Evolutionary conservation across 768 basidiomycete genomes (phyloP).

Genomic region (Psilocybe azurescens): DNA sequence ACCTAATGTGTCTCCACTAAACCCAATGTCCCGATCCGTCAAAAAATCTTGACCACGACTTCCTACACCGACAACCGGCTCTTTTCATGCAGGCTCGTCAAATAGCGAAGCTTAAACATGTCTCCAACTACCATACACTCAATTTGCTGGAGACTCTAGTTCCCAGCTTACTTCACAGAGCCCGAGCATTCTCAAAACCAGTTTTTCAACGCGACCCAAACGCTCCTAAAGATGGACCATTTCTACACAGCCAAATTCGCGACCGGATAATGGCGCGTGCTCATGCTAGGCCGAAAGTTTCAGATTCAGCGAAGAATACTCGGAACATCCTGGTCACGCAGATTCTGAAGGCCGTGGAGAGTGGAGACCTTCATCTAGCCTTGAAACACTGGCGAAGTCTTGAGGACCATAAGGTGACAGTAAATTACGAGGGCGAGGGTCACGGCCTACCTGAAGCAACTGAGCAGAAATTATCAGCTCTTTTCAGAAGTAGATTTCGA

Average conservation of each 20-base stretch:
- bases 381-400: conserved; percentile 22
- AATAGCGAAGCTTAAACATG: conserved; percentile 20
- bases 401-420: conserved; percentile 12
- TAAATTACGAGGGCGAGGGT: conserved; percentile 13
- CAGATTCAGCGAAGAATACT: conserved; percentile 18
- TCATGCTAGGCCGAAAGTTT: conserved; percentile 20
- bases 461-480: conserved; percentile 13
- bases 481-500: conserved; percentile 10
- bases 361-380: conserved; percentile 12
- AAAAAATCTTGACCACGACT: conserved; percentile 5
- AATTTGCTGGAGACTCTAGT: conserved; percentile 49
- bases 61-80: conserved; percentile 3
- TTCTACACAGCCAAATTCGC: conserved; percentile 26
- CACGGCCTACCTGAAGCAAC: conserved; percentile 19
- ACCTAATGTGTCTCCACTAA: conserved; percentile 15
- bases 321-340: conserved; percentile 22
- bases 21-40: not conserved
- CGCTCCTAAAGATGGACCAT: conserved; percentile 17
- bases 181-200: conserved; percentile 20
- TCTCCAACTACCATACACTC: conserved; percentile 29
- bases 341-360: conserved; percentile 19
- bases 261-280: conserved; percentile 29
- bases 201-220: not conserved
- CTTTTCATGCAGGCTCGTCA: not conserved
- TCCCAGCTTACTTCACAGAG: conserved; percentile 34